Percentiles rank a stretch among this genome's conserved stretches.
Conservation (phyloP, 1,284 basidiomycete genomes). For the Trametes pubescens region DNA sequence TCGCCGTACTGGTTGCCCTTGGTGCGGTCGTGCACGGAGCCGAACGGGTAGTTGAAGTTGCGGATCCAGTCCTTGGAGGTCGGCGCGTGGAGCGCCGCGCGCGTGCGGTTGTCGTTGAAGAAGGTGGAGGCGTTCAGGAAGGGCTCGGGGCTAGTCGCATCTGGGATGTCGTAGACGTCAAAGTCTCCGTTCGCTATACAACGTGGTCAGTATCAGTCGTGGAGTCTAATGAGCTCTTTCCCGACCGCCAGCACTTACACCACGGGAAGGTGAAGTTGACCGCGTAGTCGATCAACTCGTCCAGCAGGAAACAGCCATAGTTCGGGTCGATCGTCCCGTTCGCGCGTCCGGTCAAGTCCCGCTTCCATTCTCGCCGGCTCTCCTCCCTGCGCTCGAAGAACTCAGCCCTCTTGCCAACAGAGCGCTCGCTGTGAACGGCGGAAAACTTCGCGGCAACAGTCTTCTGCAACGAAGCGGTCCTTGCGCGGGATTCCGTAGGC, state of each 20-base stretch:
- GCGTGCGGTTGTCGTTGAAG: conserved; percentile 64
- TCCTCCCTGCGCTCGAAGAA: conserved; percentile 30
- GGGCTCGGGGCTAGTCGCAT: conserved; percentile 58
- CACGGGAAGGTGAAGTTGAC: conserved; percentile 59
- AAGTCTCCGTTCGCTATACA: conserved; percentile 33
- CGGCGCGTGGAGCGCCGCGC: conserved; percentile 71
- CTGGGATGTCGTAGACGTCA: conserved; percentile 59
- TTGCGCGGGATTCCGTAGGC: conserved; percentile 25
- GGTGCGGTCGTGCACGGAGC: conserved; percentile 33
- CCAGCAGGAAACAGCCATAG: conserved; percentile 44
- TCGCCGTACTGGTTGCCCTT: conserved; percentile 45
- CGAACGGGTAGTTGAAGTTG: conserved; percentile 60
- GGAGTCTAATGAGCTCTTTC: not conserved
- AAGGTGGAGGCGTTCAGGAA: conserved; percentile 60
- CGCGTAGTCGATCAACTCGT: conserved; percentile 46
- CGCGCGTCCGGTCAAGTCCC: conserved; percentile 38
- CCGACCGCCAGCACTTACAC: conserved; percentile 53
- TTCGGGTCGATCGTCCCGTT: conserved; percentile 44
- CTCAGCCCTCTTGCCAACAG: conserved; percentile 19
- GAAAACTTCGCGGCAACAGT: conserved; percentile 26
- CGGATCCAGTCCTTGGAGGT: conserved; percentile 62
- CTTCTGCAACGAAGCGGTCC: conserved; percentile 16
- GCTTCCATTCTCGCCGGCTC: conserved; percentile 32
- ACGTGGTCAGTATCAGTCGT: conserved; percentile 2
- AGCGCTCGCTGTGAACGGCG: conserved; percentile 12